Percentiles rank a stretch among this genome's conserved stretches.
These are phyloP conservation scores for Kingdonia uniflora DNA, from an alignment of 164 flowering plant genomes.

Conservation along the genomic window DNA sequence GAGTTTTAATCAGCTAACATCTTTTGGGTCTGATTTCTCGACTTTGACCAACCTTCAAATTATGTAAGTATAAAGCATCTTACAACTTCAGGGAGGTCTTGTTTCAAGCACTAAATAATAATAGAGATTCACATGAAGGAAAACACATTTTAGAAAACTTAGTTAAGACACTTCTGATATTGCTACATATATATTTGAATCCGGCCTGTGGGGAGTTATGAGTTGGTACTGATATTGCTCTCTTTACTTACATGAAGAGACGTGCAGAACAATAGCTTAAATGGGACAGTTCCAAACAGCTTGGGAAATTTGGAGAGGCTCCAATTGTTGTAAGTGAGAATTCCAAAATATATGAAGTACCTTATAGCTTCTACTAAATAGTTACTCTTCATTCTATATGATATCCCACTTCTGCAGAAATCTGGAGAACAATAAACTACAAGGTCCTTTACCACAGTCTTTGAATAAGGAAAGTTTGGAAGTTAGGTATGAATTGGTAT, in stretches of 20 bases:
- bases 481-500: conserved; percentile 40
- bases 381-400: too few relatives aligned
- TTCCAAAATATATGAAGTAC: background rate
- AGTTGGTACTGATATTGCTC: too few relatives aligned
- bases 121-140: too few relatives aligned
- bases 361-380: background rate
- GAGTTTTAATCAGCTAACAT: conserved; percentile 68
- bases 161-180: background rate
- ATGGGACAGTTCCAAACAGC: conserved; percentile 66
- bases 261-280: conserved; percentile 60
- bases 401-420: conserved; percentile 48
- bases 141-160: too few relatives aligned
- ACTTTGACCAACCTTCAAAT: conserved; percentile 48
- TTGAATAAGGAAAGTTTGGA: conserved; percentile 52
- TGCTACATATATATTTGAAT: too few relatives aligned
- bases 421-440: conserved; percentile 66
- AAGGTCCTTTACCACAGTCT: conserved; percentile 61
- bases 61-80: conserved; percentile 41
- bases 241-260: conserved; percentile 61
- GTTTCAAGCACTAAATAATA: too few relatives aligned
- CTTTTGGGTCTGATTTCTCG: conserved; percentile 61
- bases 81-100: background rate
- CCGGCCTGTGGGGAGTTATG: too few relatives aligned
- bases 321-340: conserved; percentile 50
- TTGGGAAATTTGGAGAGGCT: conserved; percentile 59